phyloP scores from a whole-genome alignment of 2,329 filamentous ascomycete genomes.

The Paecilomyces sp. region DNA sequence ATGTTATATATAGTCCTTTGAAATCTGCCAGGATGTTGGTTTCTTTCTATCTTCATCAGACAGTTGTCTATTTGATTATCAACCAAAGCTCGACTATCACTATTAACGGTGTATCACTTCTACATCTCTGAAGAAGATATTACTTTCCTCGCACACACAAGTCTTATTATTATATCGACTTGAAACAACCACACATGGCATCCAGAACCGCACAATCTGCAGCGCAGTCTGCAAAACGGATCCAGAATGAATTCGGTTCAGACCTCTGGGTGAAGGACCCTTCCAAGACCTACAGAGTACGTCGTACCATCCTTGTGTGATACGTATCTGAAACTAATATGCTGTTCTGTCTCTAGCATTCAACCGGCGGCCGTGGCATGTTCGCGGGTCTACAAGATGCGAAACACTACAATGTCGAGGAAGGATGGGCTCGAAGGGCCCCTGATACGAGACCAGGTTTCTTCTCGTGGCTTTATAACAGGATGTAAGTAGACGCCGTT shows the following conservation, averaged over 20 bases:
- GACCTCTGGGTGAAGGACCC: conserved; percentile 27
- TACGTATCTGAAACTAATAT: not conserved
- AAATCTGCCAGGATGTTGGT: not conserved
- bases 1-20: not conserved
- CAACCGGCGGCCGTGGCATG: conserved; percentile 28
- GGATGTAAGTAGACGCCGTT: not conserved
- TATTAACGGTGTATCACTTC: not conserved
- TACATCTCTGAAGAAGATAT: not conserved
- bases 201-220: not conserved
- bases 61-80: not conserved
- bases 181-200: not conserved
- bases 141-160: not conserved
- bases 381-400: conserved; percentile 32
- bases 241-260: conserved; percentile 26
- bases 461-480: not conserved
- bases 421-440: conserved; percentile 26
- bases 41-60: not conserved
- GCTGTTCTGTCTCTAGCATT: conserved; percentile 12
- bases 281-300: conserved; percentile 15
- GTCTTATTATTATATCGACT: not conserved
- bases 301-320: conserved; percentile 1
- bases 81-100: not conserved
- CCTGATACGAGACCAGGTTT: conserved; percentile 9
- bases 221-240: not conserved
- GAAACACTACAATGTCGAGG: conserved; percentile 32